These are phyloP conservation scores for Prunus dulcis DNA, from an alignment of 306 rosid species.

Conservation along the genomic window DNA sequence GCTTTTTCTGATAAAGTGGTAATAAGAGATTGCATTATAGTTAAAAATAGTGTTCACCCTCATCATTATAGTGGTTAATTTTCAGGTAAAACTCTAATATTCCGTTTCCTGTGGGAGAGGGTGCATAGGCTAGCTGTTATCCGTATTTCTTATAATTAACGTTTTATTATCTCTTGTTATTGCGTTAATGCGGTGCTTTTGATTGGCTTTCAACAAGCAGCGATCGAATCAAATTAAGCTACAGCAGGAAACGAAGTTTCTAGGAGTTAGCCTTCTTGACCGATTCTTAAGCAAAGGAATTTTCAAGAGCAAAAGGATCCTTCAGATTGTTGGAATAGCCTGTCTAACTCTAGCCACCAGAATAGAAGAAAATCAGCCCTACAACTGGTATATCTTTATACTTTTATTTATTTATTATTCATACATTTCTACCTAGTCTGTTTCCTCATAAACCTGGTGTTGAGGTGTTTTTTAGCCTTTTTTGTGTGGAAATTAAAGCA, in stretches of 20 bases:
- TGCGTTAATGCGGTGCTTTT: neutral
- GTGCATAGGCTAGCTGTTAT: neutral
- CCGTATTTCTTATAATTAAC: neutral
- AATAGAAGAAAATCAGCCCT: conserved; percentile 88
- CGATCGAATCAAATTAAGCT: conserved; percentile 46
- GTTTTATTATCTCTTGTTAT: neutral
- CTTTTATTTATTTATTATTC: neutral
- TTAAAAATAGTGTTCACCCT: neutral
- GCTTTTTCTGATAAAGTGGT: neutral
- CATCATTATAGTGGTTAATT: neutral
- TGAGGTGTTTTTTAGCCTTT: neutral
- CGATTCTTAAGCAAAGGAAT: conserved; percentile 79
- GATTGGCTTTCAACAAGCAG: conserved; percentile 41
- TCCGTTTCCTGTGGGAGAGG: neutral
- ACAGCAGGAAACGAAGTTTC: conserved; percentile 80
- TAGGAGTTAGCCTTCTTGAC: conserved; percentile 77
- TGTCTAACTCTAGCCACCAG: conserved; percentile 80
- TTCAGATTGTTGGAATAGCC: conserved; percentile 82
- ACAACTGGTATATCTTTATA: conserved; percentile 48
- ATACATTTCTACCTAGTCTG: neutral
- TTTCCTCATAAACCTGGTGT: neutral
- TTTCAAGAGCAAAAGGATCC: conserved; percentile 50
- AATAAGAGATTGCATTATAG: too few relatives aligned
- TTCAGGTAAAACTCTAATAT: neutral
- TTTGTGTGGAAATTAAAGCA: neutral